Conservation (phyloP, 192 early-diverging fungal genomes). For the Coemansia umbellata region DNA sequence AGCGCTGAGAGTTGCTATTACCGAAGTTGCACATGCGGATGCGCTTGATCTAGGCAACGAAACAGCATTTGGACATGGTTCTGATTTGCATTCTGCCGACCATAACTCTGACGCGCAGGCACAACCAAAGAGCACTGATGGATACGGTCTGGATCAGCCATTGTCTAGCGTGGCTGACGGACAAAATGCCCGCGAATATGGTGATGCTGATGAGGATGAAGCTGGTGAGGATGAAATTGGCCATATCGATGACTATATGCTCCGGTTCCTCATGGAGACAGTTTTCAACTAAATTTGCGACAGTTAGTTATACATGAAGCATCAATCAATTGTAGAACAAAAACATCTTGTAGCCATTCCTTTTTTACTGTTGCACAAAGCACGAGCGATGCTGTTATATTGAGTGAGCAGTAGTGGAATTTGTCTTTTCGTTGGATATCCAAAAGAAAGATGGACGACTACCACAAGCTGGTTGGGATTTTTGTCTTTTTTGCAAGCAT, state of each 20-base stretch:
- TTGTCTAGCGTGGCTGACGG: too few species aligned
- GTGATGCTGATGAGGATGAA: conserved; percentile 9
- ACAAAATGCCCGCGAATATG: neutral
- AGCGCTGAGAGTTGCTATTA: conserved; percentile 27
- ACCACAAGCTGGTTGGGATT: too few species aligned
- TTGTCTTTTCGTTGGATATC: too few species aligned
- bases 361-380: too few species aligned
- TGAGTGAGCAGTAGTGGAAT: too few species aligned
- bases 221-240: conserved; percentile 52
- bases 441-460: too few species aligned
- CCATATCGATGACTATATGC: conserved; percentile 73
- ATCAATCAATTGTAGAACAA: too few species aligned
- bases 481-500: too few species aligned
- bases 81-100: neutral
- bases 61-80: neutral
- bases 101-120: neutral
- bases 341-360: too few species aligned
- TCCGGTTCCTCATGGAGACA: conserved; percentile 48
- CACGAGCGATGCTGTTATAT: too few species aligned
- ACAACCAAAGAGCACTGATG: neutral
- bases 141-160: neutral
- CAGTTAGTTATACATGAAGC: too few species aligned
- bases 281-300: conserved; percentile 1
- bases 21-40: conserved; percentile 36
- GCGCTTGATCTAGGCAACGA: conserved; percentile 34